phyloP scores from a whole-genome alignment of 208 protist species.

The Leishmania tarentolae region DNA sequence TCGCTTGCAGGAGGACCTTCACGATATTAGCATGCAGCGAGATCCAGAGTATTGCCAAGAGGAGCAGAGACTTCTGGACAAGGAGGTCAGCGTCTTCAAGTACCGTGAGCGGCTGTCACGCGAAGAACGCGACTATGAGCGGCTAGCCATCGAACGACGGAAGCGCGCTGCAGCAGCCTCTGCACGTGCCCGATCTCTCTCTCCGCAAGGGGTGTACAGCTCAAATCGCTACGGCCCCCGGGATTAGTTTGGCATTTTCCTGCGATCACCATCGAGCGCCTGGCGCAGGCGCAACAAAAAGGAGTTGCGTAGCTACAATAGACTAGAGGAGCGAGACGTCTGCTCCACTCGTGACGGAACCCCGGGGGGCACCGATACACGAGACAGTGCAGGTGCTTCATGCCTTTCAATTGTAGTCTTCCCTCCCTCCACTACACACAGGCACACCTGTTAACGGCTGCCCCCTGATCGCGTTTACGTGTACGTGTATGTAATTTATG shows the following conservation, averaged over 20 bases:
- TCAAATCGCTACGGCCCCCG: conserved; percentile 28
- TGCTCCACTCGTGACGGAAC: background rate
- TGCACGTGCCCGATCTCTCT: conserved; percentile 20
- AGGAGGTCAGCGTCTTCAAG: conserved; percentile 81
- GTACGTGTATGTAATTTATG: background rate
- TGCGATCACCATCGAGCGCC: background rate
- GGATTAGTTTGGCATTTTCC: conserved; percentile 11
- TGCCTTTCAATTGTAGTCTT: background rate
- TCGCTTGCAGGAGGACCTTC: conserved; percentile 51
- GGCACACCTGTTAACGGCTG: background rate
- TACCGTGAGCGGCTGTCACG: conserved; percentile 64
- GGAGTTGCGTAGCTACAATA: background rate
- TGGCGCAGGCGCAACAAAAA: background rate
- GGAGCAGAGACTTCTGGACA: conserved; percentile 75
- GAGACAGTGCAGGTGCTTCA: background rate
- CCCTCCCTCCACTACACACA: no score
- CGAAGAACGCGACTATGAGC: conserved; percentile 80
- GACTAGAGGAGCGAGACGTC: background rate
- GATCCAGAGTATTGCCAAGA: conserved; percentile 56
- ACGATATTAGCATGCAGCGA: conserved; percentile 44
- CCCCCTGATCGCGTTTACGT: background rate
- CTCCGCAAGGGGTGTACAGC: conserved; percentile 25
- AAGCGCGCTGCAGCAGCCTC: conserved; percentile 25
- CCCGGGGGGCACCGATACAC: no score
- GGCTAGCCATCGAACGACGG: conserved; percentile 62